Percentiles rank a stretch among this genome's conserved stretches.
Conservation (phyloP, 208 protist species). For the Crithidia expoeki region DNA sequence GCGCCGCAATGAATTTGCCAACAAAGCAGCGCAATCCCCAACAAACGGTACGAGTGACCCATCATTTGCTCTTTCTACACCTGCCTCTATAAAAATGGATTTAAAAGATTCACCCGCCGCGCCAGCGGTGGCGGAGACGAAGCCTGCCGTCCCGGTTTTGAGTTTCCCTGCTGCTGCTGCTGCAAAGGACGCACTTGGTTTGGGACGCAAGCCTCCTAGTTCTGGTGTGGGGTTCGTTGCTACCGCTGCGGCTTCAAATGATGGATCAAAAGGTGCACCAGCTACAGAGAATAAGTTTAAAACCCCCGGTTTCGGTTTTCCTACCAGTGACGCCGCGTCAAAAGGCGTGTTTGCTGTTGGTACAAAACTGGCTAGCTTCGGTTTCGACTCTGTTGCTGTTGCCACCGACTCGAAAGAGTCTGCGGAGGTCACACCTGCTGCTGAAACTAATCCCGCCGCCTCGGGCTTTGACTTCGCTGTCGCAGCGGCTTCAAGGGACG, state of each 20-base stretch:
- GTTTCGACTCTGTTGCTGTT: slow-evolving; percentile 1
- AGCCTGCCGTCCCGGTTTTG: background rate
- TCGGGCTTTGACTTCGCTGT: slow-evolving; percentile 9
- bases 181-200: background rate
- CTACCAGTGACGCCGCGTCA: background rate
- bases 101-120: background rate
- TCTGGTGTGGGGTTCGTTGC: background rate
- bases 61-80: no score
- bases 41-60: no score
- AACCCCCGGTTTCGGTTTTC: background rate
- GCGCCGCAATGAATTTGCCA: no score
- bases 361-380: slow-evolving; percentile 5
- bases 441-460: slow-evolving; percentile 9
- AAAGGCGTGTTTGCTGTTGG: background rate
- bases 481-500: slow-evolving; percentile 12
- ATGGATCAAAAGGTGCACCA: no score
- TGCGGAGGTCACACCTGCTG: background rate
- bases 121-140: background rate
- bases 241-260: no score
- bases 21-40: no score
- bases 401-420: slow-evolving; percentile 5
- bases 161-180: no score
- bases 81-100: background rate
- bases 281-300: background rate
- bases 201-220: background rate